These are phyloP conservation scores for Anastatica hierochuntica DNA, from an alignment of 345 rosid species.

Conservation along the genomic window DNA sequence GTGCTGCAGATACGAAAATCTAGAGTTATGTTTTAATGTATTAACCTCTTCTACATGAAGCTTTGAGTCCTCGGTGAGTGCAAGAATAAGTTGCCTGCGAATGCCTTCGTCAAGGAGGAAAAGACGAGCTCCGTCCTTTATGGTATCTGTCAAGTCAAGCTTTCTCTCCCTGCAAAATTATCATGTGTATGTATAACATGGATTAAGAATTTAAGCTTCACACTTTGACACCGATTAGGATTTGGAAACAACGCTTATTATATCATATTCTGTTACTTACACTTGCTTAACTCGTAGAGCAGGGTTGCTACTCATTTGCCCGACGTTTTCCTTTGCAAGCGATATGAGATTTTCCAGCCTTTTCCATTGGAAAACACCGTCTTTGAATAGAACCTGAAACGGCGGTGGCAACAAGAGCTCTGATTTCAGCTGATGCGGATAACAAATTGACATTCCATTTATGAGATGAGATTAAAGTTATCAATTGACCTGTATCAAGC, in stretches of 20 bases:
- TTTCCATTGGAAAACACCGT: slow-evolving; percentile 87
- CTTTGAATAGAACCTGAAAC: slow-evolving; percentile 73
- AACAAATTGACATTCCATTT: not conserved
- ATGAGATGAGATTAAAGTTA: not conserved
- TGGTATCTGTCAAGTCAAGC: slow-evolving; percentile 79
- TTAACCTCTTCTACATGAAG: slow-evolving; percentile 87
- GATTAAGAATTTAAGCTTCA: not conserved
- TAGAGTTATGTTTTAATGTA: not conserved
- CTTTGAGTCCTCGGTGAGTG: slow-evolving; percentile 86
- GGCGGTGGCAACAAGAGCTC: slow-evolving; percentile 1
- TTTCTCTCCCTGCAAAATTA: slow-evolving; percentile 38
- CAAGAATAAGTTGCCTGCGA: slow-evolving; percentile 84
- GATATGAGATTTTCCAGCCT: slow-evolving; percentile 82
- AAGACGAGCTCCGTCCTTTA: slow-evolving; percentile 92
- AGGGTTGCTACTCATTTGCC: slow-evolving; percentile 91
- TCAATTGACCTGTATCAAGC: slow-evolving; percentile 73
- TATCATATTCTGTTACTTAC: slow-evolving; percentile 32
- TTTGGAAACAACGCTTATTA: slow-evolving; percentile 2
- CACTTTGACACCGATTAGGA: not conserved
- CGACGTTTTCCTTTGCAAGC: slow-evolving; percentile 91
- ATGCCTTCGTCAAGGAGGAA: slow-evolving; percentile 75
- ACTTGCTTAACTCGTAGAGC: slow-evolving; percentile 42
- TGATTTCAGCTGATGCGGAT: not conserved
- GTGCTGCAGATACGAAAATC: not conserved
- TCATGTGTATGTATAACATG: not conserved